phyloP scores from a whole-genome alignment of 352 stramenopile species.

The Bremia lactucae region DNA sequence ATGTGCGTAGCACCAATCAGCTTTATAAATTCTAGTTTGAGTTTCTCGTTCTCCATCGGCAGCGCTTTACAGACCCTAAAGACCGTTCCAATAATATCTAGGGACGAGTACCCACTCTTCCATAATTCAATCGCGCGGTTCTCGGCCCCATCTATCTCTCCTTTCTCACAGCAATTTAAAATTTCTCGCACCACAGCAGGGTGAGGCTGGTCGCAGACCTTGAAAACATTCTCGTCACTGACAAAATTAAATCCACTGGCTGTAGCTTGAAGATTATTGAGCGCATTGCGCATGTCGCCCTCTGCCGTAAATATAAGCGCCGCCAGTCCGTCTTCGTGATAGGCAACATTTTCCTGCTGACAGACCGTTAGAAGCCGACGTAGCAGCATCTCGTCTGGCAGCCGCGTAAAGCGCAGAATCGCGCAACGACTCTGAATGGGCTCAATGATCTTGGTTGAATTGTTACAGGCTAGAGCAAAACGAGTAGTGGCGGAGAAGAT shows the following conservation, averaged over 20 bases:
- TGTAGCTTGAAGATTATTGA: constrained; percentile 99
- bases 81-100: constrained; percentile 96
- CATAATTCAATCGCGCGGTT: constrained; percentile 60
- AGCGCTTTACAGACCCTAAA: constrained; percentile 92
- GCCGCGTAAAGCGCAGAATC: constrained; percentile 93
- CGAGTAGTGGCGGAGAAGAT: constrained; percentile 96
- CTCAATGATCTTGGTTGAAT: constrained; percentile 99
- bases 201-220: constrained; percentile 94
- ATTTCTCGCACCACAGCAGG: constrained; percentile 75
- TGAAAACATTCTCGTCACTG: constrained; percentile 93
- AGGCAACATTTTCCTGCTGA: constrained; percentile 82
- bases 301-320: constrained; percentile 98
- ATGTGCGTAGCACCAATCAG: constrained; percentile 88
- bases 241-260: constrained; percentile 91
- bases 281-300: constrained; percentile 97
- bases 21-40: constrained; percentile 88
- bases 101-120: constrained; percentile 89
- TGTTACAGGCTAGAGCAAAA: constrained; percentile 98
- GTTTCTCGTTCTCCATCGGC: constrained; percentile 64
- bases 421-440: constrained; percentile 97
- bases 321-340: constrained; percentile 88
- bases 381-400: constrained; percentile 94
- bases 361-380: constrained; percentile 90
- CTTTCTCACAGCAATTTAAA: constrained; percentile 51
- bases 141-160: constrained; percentile 81